Evolutionary conservation across 805 yeast species (phyloP).

Genomic region (Metschnikowia dekortorum): DNA sequence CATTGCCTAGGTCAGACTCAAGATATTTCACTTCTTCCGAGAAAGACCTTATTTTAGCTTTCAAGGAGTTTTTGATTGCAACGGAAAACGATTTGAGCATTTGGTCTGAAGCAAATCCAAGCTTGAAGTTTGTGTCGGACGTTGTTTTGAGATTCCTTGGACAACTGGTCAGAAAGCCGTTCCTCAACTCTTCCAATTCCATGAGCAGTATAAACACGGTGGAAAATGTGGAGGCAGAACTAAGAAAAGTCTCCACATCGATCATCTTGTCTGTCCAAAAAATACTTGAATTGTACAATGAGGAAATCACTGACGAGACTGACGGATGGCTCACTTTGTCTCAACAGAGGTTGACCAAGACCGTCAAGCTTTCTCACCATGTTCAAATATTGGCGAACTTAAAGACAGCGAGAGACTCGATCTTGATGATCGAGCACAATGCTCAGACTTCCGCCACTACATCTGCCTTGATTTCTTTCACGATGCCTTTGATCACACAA

Average conservation of each 20-base stretch:
- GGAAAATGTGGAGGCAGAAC: conserved; percentile 41
- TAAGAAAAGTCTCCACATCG: conserved; percentile 52
- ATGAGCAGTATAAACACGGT: conserved; percentile 16
- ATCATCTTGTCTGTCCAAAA: conserved; percentile 68
- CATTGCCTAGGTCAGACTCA: conserved; percentile 3
- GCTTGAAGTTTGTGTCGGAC: conserved; percentile 45
- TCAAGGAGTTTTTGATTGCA: conserved; percentile 18
- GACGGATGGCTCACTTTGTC: conserved; percentile 65
- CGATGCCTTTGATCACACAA: conserved; percentile 59
- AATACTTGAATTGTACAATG: conserved; percentile 35
- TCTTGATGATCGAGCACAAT: conserved; percentile 37
- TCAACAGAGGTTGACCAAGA: conserved; percentile 41
- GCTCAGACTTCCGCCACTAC: conserved; percentile 32
- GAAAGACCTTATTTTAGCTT: conserved; percentile 17
- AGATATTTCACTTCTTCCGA: conserved; percentile 13
- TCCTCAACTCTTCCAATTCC: conserved; percentile 24
- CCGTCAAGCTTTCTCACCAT: conserved; percentile 42
- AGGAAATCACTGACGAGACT: conserved; percentile 36
- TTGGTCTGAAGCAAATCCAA: conserved; percentile 32
- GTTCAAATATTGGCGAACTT: conserved; percentile 33
- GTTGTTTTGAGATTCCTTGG: conserved; percentile 46
- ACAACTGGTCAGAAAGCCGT: conserved; percentile 14
- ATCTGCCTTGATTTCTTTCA: conserved; percentile 48
- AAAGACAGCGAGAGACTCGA: conserved; percentile 26
- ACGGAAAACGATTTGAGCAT: conserved; percentile 23